A percentile compares a stretch with the other conserved stretches of the same genome.
Evolutionary conservation across 176 grass and related monocot species (phyloP).

Genomic region (Themeda triandra): DNA sequence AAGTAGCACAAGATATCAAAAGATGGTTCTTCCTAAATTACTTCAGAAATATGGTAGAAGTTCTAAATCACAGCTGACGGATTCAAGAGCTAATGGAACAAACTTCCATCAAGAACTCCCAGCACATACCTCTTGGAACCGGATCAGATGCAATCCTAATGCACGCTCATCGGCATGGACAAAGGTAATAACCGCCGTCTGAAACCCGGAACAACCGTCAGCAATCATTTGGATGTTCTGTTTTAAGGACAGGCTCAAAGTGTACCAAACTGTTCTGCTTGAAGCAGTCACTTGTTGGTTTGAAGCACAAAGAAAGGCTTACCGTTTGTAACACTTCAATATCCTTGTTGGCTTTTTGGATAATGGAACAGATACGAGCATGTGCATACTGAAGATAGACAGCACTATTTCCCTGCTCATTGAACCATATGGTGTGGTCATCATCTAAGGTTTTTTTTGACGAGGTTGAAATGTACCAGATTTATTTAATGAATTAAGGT

Average conservation of each 20-base stretch:
- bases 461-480: background rate
- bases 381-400: slow-evolving; percentile 66
- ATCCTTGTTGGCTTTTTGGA: slow-evolving; percentile 52
- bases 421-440: background rate
- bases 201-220: background rate
- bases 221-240: background rate
- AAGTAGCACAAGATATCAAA: background rate
- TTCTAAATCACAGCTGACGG: background rate
- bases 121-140: slow-evolving; percentile 48
- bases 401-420: slow-evolving; percentile 58
- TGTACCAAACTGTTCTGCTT: too few relatives aligned
- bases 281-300: background rate
- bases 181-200: slow-evolving; percentile 44
- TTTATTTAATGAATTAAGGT: background rate
- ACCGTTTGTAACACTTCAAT: slow-evolving; percentile 49
- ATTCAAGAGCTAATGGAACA: background rate
- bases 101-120: background rate
- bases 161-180: slow-evolving; percentile 46
- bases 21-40: background rate
- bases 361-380: slow-evolving; percentile 72
- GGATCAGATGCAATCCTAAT: slow-evolving; percentile 52
- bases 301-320: background rate
- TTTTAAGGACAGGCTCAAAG: background rate
- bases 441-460: background rate
- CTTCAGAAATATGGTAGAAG: background rate